Conservation (phyloP, 2,329 filamentous ascomycete species). For the Sclerotinia subarctica region DNA sequence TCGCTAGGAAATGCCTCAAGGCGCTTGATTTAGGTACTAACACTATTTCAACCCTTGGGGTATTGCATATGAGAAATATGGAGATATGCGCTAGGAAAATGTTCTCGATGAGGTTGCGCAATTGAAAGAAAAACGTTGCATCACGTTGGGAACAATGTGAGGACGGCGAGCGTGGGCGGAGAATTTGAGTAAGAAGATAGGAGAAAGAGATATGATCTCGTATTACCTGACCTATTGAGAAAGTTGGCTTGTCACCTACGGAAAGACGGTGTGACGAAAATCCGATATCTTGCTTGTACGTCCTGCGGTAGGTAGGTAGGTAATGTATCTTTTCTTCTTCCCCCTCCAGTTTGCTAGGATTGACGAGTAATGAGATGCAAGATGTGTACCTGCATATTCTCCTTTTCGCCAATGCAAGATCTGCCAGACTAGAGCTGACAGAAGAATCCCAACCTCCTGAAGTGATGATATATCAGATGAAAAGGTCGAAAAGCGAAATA, state of each 20-base stretch:
- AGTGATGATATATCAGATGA: conserved; percentile 1
- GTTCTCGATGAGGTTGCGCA: conserved; percentile 10
- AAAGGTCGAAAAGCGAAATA: background rate
- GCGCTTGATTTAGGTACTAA: conserved; percentile 5
- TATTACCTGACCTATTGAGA: background rate
- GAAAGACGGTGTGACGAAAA: conserved; percentile 19
- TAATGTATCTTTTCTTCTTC: background rate
- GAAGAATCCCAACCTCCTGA: conserved; percentile 6
- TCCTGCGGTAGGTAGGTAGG: background rate
- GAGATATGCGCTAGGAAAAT: conserved; percentile 1
- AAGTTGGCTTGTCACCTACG: background rate
- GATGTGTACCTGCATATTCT: conserved; percentile 1
- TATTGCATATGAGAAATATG: background rate
- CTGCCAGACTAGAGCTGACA: background rate
- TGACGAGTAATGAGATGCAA: background rate
- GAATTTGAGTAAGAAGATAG: background rate
- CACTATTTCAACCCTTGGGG: background rate
- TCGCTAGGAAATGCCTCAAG: background rate
- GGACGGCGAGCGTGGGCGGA: background rate
- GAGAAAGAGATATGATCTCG: conserved; percentile 5
- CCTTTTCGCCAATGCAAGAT: conserved; percentile 9
- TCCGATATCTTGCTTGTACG: conserved; percentile 2
- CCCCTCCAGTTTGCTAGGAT: background rate
- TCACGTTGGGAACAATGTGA: background rate
- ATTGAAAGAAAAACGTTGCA: background rate